Percentiles rank a stretch among this genome's conserved stretches.
phyloP scores from a whole-genome alignment of 208 protist genomes.

The Trichomonas tenax region DNA sequence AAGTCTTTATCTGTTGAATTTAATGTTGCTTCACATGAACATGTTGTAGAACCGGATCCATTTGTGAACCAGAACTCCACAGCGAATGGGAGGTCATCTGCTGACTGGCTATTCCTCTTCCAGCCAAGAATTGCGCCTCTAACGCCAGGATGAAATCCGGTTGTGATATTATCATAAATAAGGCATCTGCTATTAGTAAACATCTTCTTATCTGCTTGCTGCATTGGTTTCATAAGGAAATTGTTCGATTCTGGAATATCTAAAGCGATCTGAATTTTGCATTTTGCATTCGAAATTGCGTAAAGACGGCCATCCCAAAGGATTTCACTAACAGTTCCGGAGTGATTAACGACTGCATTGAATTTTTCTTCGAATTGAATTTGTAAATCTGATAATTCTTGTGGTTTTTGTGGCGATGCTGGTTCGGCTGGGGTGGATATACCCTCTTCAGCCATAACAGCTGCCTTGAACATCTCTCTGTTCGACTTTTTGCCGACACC shows the following conservation, averaged over 20 bases:
- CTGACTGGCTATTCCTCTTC: neutral
- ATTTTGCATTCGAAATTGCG: neutral
- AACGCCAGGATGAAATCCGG: neutral
- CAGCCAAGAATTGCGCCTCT: neutral
- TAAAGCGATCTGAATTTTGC: neutral
- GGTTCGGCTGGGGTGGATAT: neutral
- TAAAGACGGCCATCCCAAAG: neutral
- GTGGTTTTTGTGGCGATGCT: neutral
- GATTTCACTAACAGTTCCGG: neutral
- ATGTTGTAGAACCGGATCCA: neutral
- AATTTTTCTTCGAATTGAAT: neutral
- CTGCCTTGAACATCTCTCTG: neutral
- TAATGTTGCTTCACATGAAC: neutral
- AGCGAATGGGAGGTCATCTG: neutral
- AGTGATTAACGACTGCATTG: neutral
- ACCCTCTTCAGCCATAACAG: neutral
- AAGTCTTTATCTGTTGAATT: neutral
- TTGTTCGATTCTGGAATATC: neutral
- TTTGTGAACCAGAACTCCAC: neutral
- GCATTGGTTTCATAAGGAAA: neutral
- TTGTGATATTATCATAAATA: neutral
- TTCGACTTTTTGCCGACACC: neutral
- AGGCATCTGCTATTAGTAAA: neutral
- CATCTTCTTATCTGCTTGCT: neutral
- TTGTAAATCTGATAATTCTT: neutral